Conservation (phyloP, 495 filamentous ascomycete species). For the Xanthoparmelia taractica region DNA sequence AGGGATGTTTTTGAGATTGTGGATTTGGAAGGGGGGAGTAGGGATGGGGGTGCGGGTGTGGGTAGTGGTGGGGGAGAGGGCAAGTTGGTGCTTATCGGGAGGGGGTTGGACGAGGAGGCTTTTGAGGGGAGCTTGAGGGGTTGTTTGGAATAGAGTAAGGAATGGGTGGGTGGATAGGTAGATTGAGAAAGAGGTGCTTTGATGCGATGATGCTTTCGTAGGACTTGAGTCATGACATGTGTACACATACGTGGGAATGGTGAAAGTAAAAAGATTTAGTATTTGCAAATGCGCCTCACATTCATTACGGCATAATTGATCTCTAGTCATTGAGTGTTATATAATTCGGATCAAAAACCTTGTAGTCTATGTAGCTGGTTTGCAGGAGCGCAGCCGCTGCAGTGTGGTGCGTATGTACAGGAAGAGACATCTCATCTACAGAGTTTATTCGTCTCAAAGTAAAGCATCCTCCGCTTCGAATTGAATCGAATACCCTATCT, state of each 20-base stretch:
- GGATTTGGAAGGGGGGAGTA: slow-evolving; percentile 43
- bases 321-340: no score
- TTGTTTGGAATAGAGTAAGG: slow-evolving; percentile 25
- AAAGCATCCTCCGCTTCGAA: background rate
- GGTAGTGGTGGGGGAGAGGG: slow-evolving; percentile 33
- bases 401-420: background rate
- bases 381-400: background rate
- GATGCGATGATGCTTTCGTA: background rate
- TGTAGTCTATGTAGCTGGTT: background rate
- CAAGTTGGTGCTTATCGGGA: slow-evolving; percentile 77
- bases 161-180: background rate
- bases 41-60: slow-evolving; percentile 25
- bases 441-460: background rate
- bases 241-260: no score
- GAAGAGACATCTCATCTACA: background rate
- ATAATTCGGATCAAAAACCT: background rate
- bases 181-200: no score
- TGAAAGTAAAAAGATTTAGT: no score
- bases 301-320: no score
- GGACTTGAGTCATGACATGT: no score
- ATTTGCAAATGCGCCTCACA: no score
- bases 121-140: slow-evolving; percentile 37
- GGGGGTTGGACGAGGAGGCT: slow-evolving; percentile 46
- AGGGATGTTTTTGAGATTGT: slow-evolving; percentile 88
- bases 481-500: background rate